Percentiles rank a stretch among this genome's conserved stretches.
Conservation (phyloP, 352 stramenopile genomes). For the Thraustochytrium striatum region DNA sequence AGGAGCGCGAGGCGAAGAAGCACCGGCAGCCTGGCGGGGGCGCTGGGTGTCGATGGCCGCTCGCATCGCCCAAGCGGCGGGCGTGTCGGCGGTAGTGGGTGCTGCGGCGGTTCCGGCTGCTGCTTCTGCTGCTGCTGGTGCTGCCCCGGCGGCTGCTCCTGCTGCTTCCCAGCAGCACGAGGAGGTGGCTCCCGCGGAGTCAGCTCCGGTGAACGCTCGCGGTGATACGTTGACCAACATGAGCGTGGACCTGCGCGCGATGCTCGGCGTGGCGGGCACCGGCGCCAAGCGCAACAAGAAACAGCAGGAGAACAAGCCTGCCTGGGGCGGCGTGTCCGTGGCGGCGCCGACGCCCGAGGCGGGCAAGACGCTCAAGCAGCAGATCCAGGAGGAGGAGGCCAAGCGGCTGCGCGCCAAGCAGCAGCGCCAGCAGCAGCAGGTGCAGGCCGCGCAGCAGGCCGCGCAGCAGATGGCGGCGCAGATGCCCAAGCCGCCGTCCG, state of each 20-base stretch:
- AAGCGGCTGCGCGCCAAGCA: constrained; percentile 10
- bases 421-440: constrained; percentile 1
- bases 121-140: not conserved
- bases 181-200: not conserved
- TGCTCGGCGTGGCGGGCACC: constrained; percentile 16
- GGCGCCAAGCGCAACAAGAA: constrained; percentile 17
- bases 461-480: not conserved
- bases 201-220: not conserved
- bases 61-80: constrained; percentile 22
- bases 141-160: not conserved
- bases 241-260: constrained; percentile 36
- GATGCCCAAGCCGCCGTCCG: not conserved
- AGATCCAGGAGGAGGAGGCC: constrained; percentile 47
- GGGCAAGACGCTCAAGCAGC: constrained; percentile 38
- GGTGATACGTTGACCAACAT: constrained; percentile 16
- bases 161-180: not conserved
- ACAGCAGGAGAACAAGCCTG: constrained; percentile 24
- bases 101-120: not conserved
- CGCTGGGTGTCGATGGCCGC: constrained; percentile 30
- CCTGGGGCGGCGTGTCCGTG: constrained; percentile 3
- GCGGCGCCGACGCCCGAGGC: not conserved
- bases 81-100: not conserved
- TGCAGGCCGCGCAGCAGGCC: not conserved
- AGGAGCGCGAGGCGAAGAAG: constrained; percentile 16
- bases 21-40: not conserved